These are phyloP conservation scores for Petunia secreta DNA, from an alignment of 257 asterid genomes.

Conservation along the genomic window DNA sequence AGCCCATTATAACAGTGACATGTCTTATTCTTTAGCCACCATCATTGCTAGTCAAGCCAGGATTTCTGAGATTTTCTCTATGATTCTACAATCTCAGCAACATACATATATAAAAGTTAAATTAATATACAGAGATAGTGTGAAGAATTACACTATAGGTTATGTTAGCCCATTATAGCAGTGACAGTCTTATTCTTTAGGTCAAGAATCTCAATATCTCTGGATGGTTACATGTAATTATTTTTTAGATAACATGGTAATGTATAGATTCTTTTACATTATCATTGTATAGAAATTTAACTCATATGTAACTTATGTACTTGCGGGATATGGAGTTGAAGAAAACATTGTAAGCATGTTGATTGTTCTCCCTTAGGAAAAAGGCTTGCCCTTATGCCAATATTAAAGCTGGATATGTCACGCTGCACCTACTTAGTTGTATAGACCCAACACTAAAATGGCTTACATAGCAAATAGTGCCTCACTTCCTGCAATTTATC, in stretches of 20 bases:
- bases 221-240: no score
- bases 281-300: no score
- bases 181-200: constrained; percentile 36
- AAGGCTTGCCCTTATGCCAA: constrained; percentile 64
- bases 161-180: constrained; percentile 63
- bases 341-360: constrained; percentile 37
- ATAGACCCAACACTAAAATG: constrained; percentile 59
- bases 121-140: no score
- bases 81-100: constrained; percentile 51
- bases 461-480: constrained; percentile 66
- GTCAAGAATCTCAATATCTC: no score
- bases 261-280: no score
- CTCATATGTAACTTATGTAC: no score
- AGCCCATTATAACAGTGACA: constrained; percentile 62
- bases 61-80: constrained; percentile 57
- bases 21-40: constrained; percentile 34
- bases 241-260: no score
- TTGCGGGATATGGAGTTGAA: constrained; percentile 56
- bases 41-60: constrained; percentile 61
- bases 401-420: constrained; percentile 49
- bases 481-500: constrained; percentile 57
- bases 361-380: constrained; percentile 45
- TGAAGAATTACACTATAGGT: no score
- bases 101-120: no score
- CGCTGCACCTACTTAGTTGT: constrained; percentile 50